A percentile compares a stretch with the other conserved stretches of the same genome.
These are phyloP conservation scores for Cladosporium austrohemisphaericum DNA, from an alignment of 2,329 filamentous ascomycete genomes.

Conservation along the genomic window DNA sequence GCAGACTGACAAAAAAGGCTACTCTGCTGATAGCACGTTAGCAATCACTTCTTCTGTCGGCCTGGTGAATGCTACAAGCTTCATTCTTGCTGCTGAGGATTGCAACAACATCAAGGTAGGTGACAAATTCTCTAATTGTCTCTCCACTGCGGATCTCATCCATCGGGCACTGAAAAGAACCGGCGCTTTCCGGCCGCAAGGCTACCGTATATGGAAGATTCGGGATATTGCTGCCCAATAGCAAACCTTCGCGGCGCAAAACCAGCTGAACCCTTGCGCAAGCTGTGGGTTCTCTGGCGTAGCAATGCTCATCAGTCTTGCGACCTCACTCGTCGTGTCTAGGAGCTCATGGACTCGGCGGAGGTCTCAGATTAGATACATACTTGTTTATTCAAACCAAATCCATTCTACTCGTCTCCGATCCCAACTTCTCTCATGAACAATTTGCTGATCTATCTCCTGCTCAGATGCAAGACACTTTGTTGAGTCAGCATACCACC, in stretches of 20 bases:
- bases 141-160: not conserved
- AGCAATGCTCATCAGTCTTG: slow-evolving; percentile 23
- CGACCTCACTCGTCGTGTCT: slow-evolving; percentile 30
- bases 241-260: slow-evolving; percentile 22
- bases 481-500: not conserved
- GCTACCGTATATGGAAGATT: slow-evolving; percentile 28
- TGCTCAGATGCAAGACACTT: not conserved
- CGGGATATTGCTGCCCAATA: slow-evolving; percentile 37
- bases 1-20: slow-evolving; percentile 59
- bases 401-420: not conserved
- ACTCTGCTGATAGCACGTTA: slow-evolving; percentile 76
- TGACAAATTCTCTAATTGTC: slow-evolving; percentile 11
- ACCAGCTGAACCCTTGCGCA: slow-evolving; percentile 22
- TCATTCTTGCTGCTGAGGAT: slow-evolving; percentile 67
- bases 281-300: slow-evolving; percentile 25
- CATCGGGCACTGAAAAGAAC: slow-evolving; percentile 34
- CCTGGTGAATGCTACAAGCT: slow-evolving; percentile 75
- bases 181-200: slow-evolving; percentile 31
- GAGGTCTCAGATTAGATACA: slow-evolving; percentile 35
- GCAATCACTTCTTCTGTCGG: slow-evolving; percentile 63
- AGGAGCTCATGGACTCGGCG: slow-evolving; percentile 29
- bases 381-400: slow-evolving; percentile 13
- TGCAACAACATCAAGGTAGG: slow-evolving; percentile 52
- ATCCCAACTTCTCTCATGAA: not conserved
- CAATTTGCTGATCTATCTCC: not conserved